These are phyloP conservation scores for Cornus suecica DNA, from an alignment of 148 eudicot species.

Conservation along the genomic window DNA sequence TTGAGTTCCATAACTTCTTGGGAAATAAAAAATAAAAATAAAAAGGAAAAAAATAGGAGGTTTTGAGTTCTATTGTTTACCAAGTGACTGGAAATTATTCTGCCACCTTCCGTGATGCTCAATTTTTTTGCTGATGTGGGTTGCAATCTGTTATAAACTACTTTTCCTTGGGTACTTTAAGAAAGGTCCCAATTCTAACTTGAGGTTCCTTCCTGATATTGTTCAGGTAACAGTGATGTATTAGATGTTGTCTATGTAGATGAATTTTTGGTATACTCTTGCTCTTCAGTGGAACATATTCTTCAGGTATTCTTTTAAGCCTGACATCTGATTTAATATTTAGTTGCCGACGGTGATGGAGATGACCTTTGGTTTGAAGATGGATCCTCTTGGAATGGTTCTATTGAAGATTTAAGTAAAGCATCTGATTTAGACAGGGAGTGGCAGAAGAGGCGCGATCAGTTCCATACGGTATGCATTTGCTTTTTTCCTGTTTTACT, in stretches of 20 bases:
- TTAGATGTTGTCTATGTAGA: not conserved
- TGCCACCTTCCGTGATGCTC: not conserved
- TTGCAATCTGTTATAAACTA: not conserved
- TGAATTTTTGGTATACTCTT: not conserved
- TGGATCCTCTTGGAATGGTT: constrained; percentile 49
- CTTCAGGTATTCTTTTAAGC: not conserved
- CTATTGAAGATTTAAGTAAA: constrained; percentile 39
- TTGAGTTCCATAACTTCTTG: not conserved
- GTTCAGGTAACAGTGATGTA: not conserved
- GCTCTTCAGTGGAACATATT: not conserved
- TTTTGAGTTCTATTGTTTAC: no score
- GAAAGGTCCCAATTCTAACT: not conserved
- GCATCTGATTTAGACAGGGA: constrained; percentile 67
- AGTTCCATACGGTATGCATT: constrained; percentile 60
- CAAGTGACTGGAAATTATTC: no score
- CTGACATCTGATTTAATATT: not conserved
- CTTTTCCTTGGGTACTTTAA: not conserved
- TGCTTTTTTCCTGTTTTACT: not conserved
- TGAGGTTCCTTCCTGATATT: not conserved
- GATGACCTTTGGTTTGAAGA: constrained; percentile 36
- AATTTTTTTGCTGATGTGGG: not conserved
- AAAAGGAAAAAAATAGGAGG: no score
- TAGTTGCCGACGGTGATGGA: constrained; percentile 27
- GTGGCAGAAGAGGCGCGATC: constrained; percentile 70
- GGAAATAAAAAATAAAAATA: no score